Percentiles rank a stretch among this genome's conserved stretches.
phyloP scores from a whole-genome alignment of 225 moss, liverwort and hornwort genomes.

The Ulota crispa region DNA sequence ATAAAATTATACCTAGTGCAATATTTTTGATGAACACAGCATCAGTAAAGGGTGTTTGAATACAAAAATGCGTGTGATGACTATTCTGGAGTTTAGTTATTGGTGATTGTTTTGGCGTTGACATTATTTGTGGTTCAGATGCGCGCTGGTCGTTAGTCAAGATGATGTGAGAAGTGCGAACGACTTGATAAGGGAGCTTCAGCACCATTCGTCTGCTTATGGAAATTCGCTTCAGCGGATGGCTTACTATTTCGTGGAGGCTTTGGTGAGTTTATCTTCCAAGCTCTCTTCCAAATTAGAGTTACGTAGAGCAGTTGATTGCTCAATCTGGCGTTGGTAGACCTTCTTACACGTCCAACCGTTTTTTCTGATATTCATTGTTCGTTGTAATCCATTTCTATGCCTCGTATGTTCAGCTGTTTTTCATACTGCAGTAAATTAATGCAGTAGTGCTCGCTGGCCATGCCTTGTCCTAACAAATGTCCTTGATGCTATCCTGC shows the following conservation, averaged over 20 bases:
- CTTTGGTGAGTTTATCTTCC: constrained; percentile 49
- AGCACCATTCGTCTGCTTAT: constrained; percentile 51
- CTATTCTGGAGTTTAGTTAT: not conserved
- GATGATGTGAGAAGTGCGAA: constrained; percentile 70
- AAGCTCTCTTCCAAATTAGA: not conserved
- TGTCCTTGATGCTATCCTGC: constrained; percentile 13
- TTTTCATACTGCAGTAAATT: not conserved
- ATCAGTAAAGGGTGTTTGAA: not conserved
- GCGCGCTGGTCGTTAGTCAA: constrained; percentile 68
- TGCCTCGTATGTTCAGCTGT: not conserved
- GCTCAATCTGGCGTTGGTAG: constrained; percentile 1
- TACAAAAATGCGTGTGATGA: not conserved
- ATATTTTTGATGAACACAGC: not conserved
- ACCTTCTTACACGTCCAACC: not conserved
- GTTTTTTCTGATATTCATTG: not conserved
- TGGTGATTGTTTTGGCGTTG: constrained; percentile 2
- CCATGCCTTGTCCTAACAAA: constrained; percentile 13
- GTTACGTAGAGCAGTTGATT: not conserved
- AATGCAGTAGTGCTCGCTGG: not conserved
- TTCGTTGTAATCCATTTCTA: not conserved
- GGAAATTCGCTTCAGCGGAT: constrained; percentile 71
- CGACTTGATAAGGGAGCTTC: constrained; percentile 63
- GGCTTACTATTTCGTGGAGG: constrained; percentile 71
- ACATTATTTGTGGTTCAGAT: constrained; percentile 36
- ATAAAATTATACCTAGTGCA: not conserved